phyloP scores from a whole-genome alignment of 1,139 yeast species.

The Ogataea hybrid region DNA sequence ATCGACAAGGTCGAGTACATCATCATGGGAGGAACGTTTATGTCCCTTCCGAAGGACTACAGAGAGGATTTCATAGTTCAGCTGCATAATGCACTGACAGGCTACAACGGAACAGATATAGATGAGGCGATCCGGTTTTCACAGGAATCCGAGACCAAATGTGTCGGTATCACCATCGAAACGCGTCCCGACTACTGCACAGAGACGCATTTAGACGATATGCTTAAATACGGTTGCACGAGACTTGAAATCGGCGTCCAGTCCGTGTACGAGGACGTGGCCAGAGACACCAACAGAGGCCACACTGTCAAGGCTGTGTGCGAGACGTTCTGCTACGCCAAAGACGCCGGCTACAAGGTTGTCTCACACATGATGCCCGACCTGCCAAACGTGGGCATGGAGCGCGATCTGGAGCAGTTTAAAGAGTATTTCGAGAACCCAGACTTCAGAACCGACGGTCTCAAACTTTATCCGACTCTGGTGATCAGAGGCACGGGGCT shows the following conservation, averaged over 20 bases:
- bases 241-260: conserved; percentile 97
- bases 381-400: too few species aligned
- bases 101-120: conserved; percentile 81
- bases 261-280: conserved; percentile 96
- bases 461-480: too few species aligned
- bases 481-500: conserved; percentile 98
- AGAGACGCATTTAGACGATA: conserved; percentile 90
- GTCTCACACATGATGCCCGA: too few species aligned
- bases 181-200: conserved; percentile 99
- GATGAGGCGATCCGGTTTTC: conserved; percentile 91
- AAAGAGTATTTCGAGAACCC: too few species aligned
- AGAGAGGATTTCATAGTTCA: conserved; percentile 87
- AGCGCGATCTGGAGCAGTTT: too few species aligned
- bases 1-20: conserved; percentile 97
- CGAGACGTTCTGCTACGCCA: too few species aligned
- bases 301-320: too few species aligned
- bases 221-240: conserved; percentile 96
- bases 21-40: conserved; percentile 98
- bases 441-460: too few species aligned
- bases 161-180: conserved; percentile 98
- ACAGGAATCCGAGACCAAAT: conserved; percentile 92
- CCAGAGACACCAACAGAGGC: too few species aligned
- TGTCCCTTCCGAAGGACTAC: conserved; percentile 89
- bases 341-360: too few species aligned
- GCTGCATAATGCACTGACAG: conserved; percentile 92